Base-by-base conservation (phyloP, 768 basidiomycete genomes). In the Tricholoma terreum region DNA sequence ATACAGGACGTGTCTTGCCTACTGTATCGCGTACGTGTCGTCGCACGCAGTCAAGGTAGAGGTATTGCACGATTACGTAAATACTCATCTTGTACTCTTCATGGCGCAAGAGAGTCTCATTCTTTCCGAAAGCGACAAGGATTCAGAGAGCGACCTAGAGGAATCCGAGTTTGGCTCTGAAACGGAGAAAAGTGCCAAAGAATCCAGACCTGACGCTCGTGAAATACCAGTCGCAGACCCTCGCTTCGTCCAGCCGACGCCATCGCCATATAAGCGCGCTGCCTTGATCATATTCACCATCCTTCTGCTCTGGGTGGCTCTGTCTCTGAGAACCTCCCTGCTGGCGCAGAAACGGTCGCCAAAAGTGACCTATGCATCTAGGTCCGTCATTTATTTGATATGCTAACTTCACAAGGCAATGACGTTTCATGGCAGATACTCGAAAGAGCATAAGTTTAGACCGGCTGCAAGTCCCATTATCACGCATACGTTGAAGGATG, bases 401-500 rank as follows among this genome's bases (percentile, higher is more conserved):
- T 50, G 52, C 42, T 36, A 46, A 31, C 24, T 27, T 27, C 35
- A 38, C n/a, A 17, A 11, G 48, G 42, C 15, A 38, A 17, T 36
- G 3, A 17, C 34, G 15, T 52, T 24, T 14, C 50, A 55, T 30
- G 19, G 3, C 22, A 94, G 92, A 60, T 94, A 94, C 67, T 92
- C 90, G 11, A 86, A 88, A 59, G 86, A 92, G 64, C 82, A 81
- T 75, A 91, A 86, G 70, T 93, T 81, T 67, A 77, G 92, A 21
- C 92, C 92, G 0, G 92, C 92, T 10, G 90, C 92, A 6, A 92
- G 89, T 58, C 91, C 92, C 10, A 75, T 94, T 42, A 80, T 94
- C 61, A 92, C 89, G 0, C 89, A 93, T 66, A 79, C 75, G 17
- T 72, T 94, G 59, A 82, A 83, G 60, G 90, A 90, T 60, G 91